Percentiles rank a stretch among this genome's conserved stretches.
Evolutionary conservation across 805 yeast genomes (phyloP).

Genomic region (Saccharomyces mikatae): DNA sequence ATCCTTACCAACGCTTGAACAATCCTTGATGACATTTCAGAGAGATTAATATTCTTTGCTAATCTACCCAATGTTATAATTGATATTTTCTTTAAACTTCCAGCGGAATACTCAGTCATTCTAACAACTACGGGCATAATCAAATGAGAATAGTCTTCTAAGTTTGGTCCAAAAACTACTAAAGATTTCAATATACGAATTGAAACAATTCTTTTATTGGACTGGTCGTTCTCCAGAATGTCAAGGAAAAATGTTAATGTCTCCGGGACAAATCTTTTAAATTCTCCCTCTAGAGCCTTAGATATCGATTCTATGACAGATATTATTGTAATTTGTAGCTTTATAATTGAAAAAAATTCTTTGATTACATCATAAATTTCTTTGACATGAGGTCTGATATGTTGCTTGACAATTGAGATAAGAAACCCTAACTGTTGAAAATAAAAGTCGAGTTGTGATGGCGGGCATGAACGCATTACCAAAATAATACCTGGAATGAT

Average conservation of each 20-base stretch:
- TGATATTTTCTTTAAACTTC: conserved; percentile 57
- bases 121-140: conserved; percentile 80
- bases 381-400: conserved; percentile 72
- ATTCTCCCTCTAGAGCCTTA: conserved; percentile 83
- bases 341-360: conserved; percentile 57
- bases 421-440: conserved; percentile 81
- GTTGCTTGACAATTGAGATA: conserved; percentile 77
- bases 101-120: conserved; percentile 64
- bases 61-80: conserved; percentile 77
- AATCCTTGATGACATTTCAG: conserved; percentile 85
- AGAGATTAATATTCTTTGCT: conserved; percentile 60
- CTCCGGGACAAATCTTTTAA: conserved; percentile 72
- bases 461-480: conserved; percentile 78
- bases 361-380: conserved; percentile 68
- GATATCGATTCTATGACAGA: conserved; percentile 78
- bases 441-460: conserved; percentile 73
- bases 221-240: conserved; percentile 65
- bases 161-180: conserved; percentile 76
- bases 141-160: conserved; percentile 83
- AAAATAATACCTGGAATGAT: conserved; percentile 80
- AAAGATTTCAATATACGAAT: conserved; percentile 72
- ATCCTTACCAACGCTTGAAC: conserved; percentile 79
- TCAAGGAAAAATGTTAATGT: conserved; percentile 69
- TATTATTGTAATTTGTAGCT: conserved; percentile 71
- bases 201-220: conserved; percentile 52